phyloP scores from a whole-genome alignment of 2,329 filamentous ascomycete species.

The Fusarium subtropicale region DNA sequence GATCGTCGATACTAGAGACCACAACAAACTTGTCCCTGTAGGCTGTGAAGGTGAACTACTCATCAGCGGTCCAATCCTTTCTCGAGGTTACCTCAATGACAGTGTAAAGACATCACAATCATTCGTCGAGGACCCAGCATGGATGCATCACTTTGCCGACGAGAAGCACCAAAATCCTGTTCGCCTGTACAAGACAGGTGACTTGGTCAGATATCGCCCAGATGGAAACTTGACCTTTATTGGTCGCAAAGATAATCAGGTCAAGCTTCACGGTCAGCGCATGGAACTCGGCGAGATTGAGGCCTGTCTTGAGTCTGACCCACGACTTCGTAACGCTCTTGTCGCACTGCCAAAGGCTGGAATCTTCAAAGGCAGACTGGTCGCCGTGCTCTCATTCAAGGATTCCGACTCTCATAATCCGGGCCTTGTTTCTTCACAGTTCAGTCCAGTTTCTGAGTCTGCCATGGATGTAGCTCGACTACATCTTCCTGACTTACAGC shows the following conservation, averaged over 20 bases:
- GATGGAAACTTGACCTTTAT: slow-evolving; percentile 57
- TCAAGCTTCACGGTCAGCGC: slow-evolving; percentile 59
- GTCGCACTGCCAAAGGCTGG: slow-evolving; percentile 53
- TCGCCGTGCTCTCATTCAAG: slow-evolving; percentile 29
- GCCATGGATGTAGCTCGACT: not conserved
- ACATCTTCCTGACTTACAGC: slow-evolving; percentile 3
- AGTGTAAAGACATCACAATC: not conserved
- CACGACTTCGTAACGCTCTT: slow-evolving; percentile 61
- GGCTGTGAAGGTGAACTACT: slow-evolving; percentile 39
- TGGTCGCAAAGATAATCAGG: slow-evolving; percentile 60
- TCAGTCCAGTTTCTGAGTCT: not conserved
- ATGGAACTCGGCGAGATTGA: slow-evolving; percentile 59
- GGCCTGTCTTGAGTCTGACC: slow-evolving; percentile 64
- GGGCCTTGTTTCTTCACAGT: not conserved
- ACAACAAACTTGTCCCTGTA: slow-evolving; percentile 27
- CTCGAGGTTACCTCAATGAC: slow-evolving; percentile 27
- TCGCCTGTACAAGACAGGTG: slow-evolving; percentile 59
- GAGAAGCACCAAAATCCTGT: not conserved
- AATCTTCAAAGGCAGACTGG: slow-evolving; percentile 23
- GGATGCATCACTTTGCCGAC: not conserved
- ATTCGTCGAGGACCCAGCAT: slow-evolving; percentile 10
- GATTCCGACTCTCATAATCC: not conserved
- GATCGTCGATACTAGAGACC: slow-evolving; percentile 37
- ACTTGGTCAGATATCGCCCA: slow-evolving; percentile 56
- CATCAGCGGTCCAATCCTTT: slow-evolving; percentile 33